These are phyloP conservation scores for Hypoxylon sp. DNA, from an alignment of 2,329 filamentous ascomycete genomes.

Conservation along the genomic window DNA sequence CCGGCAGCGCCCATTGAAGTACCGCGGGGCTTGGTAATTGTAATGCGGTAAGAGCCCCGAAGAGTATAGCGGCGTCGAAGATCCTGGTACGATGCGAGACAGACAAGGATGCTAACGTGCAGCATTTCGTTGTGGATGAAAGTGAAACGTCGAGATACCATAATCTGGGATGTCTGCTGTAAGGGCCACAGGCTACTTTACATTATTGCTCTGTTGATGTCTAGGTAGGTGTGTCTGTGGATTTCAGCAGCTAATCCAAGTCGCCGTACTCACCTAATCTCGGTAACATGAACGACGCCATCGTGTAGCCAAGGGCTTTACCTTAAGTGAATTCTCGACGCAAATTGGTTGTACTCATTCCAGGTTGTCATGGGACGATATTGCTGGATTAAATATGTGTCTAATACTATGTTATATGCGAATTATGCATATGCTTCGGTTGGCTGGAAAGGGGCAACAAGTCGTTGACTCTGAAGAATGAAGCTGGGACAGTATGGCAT, in stretches of 20 bases:
- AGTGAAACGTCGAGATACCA: conserved; percentile 41
- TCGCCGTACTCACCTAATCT: background rate
- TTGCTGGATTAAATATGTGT: conserved; percentile 6
- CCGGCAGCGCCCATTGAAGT: conserved; percentile 8
- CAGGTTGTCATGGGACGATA: conserved; percentile 26
- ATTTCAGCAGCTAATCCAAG: conserved; percentile 3
- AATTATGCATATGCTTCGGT: conserved; percentile 1
- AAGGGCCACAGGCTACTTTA: conserved; percentile 9
- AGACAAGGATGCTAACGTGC: conserved; percentile 32
- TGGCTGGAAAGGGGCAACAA: conserved; percentile 5
- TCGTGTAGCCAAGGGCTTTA: conserved; percentile 2
- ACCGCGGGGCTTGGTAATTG: conserved; percentile 17
- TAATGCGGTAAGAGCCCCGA: conserved; percentile 21
- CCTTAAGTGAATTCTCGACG: background rate
- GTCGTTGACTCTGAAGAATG: conserved; percentile 6
- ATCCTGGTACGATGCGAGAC: conserved; percentile 41
- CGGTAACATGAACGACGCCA: conserved; percentile 15
- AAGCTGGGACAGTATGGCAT: conserved; percentile 1
- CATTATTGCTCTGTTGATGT: conserved; percentile 6
- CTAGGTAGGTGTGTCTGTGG: conserved; percentile 5
- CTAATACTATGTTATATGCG: conserved; percentile 1
- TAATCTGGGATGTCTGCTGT: conserved; percentile 23
- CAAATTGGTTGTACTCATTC: conserved; percentile 10
- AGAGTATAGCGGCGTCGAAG: conserved; percentile 19
- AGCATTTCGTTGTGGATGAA: conserved; percentile 33